phyloP scores from a whole-genome alignment of 1,139 yeast genomes.

The Blastobotrys arbuscula region DNA sequence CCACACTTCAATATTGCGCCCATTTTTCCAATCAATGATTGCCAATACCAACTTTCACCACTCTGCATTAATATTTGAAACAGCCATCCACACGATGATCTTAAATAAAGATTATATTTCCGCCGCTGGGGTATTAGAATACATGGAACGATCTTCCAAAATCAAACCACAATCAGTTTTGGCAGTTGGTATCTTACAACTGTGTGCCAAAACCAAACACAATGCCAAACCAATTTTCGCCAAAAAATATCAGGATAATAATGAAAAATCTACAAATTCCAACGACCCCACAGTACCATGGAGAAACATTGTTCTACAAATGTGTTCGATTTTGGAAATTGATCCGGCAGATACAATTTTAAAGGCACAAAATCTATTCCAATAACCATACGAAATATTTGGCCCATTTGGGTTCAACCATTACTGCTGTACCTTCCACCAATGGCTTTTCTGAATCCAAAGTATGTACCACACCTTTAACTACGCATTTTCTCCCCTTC shows the following conservation, averaged over 20 bases:
- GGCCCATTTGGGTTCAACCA: constrained; percentile 31
- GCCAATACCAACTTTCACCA: constrained; percentile 18
- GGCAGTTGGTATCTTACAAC: constrained; percentile 19
- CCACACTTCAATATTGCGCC: constrained; percentile 10
- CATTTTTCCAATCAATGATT: constrained; percentile 20
- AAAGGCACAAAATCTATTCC: constrained; percentile 7
- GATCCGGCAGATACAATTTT: not conserved
- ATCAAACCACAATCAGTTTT: constrained; percentile 20
- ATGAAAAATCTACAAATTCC: not conserved
- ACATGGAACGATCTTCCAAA: constrained; percentile 20
- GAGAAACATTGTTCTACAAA: constrained; percentile 12
- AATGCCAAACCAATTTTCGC: constrained; percentile 8
- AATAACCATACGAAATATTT: constrained; percentile 25
- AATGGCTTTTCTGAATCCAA: constrained; percentile 16
- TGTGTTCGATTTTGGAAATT: constrained; percentile 9
- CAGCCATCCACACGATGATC: constrained; percentile 24
- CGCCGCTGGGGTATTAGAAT: constrained; percentile 22
- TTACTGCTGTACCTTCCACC: constrained; percentile 23
- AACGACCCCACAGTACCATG: constrained; percentile 16
- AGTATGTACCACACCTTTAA: constrained; percentile 44
- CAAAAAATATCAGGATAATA: not conserved
- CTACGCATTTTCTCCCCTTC: constrained; percentile 75
- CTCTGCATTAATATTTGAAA: constrained; percentile 23
- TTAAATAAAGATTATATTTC: constrained; percentile 21
- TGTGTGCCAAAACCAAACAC: constrained; percentile 17